Conservation (phyloP, 108 stramenopile species). For the Cyclostephanos tholiformis region DNA sequence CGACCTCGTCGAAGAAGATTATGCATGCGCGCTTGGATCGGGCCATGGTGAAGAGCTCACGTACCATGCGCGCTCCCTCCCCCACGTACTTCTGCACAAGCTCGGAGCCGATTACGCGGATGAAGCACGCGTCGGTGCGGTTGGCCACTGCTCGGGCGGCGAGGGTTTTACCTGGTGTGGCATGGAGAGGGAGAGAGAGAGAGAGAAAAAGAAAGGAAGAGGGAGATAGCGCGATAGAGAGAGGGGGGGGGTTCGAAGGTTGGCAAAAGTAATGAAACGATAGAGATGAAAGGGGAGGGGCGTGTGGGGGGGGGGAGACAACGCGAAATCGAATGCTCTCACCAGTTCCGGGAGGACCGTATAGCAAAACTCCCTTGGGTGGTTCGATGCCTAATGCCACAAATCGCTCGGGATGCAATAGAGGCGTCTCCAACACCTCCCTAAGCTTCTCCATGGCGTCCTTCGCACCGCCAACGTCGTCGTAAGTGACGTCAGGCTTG, state of each 20-base stretch:
- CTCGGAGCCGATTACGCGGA: constrained; percentile 96
- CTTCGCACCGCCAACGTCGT: constrained; percentile 99
- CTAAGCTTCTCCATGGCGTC: constrained; percentile 96
- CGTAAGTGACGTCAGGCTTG: constrained; percentile 99
- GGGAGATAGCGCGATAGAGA: not conserved
- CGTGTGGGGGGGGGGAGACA: not conserved
- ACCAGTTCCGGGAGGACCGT: constrained; percentile 93
- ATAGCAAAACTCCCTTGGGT: constrained; percentile 96
- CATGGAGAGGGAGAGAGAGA: not conserved
- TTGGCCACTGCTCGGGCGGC: constrained; percentile 96
- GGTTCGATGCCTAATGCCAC: constrained; percentile 97
- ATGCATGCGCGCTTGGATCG: constrained; percentile 96
- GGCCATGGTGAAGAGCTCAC: constrained; percentile 98
- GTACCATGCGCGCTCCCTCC: constrained; percentile 99
- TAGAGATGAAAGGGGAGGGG: not conserved
- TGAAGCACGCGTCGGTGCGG: constrained; percentile 98
- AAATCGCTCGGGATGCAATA: constrained; percentile 97
- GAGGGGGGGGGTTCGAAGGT: not conserved
- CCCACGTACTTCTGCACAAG: constrained; percentile 98
- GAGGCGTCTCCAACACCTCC: constrained; percentile 94
- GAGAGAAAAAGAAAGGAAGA: not conserved
- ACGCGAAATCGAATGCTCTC: constrained; percentile 6
- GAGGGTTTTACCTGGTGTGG: constrained; percentile 80
- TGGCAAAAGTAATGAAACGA: not conserved
- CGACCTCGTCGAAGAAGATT: constrained; percentile 96